Evolutionary conservation across 208 protist genomes (phyloP), one percentile per base, ranked within the genome.

Genomic region (Leishmania tarentolae): DNA sequence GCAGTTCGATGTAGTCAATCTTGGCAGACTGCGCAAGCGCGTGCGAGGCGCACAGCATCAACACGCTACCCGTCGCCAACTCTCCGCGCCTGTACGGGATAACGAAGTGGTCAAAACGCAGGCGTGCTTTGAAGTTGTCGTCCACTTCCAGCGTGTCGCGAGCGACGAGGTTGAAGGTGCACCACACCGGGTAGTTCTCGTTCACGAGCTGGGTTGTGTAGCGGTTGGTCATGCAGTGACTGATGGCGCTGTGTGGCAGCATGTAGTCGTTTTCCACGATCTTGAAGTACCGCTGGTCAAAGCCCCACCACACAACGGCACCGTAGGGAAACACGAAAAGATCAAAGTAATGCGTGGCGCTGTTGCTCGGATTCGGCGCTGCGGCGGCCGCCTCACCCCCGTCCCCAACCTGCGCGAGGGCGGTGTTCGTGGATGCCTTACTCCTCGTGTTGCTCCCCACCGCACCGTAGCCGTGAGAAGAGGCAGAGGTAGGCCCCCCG

Each of bases 261-360:
- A 94, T 93, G 82, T 94, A 94, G 78, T 96, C 92, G 63, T 84
- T 94, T 72, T 95, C 90, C 21, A 96, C 89, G 73, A 94, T 91
- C 82, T 93, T 96, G 71, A 93, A 94, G 83, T 90, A 94, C 56
- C 88, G 87, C 77, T 93, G 87, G 71, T 93, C 88, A 76, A 92
- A 93, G 40, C 92, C 92, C 91, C 92, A 96, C 92, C 92, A 96
- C 24, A 96, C 92, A 59, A 96, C 87, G 0, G 91, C 90, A 19
- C 92, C 92, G 72, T 94, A 94, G 6, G 87, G 86, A 78, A 96
- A 96, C 19, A 96, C 82, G 75, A 96, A 96, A 31, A 96, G 88
- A 76, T 96, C 92, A 79, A 96, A 96, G 47, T 75, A 72, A 42
- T 85, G 77, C 52, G 35, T 78, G 28, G 47, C 42, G 44, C 63